phyloP scores from a whole-genome alignment of 2,329 filamentous ascomycete species.

The Penicillium sp. region DNA sequence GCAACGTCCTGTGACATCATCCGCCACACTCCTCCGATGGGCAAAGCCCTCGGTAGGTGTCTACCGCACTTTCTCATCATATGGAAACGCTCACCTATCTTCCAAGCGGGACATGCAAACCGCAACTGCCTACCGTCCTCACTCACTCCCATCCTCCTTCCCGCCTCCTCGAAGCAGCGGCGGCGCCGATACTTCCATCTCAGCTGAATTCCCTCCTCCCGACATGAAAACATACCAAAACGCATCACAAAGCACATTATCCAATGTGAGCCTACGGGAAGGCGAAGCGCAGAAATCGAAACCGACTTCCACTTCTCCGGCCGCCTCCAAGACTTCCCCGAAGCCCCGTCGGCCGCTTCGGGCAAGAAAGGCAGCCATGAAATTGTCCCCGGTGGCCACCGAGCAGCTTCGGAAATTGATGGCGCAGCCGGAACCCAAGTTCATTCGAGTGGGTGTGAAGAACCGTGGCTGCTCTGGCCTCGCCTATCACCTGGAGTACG shows the following conservation, averaged over 20 bases:
- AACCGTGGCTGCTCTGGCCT: constrained; percentile 93
- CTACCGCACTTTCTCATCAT: constrained; percentile 51
- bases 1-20: constrained; percentile 48
- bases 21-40: constrained; percentile 41
- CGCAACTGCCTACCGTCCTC: constrained; percentile 62
- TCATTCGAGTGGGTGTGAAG: constrained; percentile 91
- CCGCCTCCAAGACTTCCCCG: constrained; percentile 42
- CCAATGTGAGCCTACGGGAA: constrained; percentile 55
- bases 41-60: constrained; percentile 39
- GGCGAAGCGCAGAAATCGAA: constrained; percentile 66
- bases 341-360: constrained; percentile 67
- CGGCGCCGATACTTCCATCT: constrained; percentile 62
- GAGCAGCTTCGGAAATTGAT: constrained; percentile 73
- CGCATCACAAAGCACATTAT: constrained; percentile 33
- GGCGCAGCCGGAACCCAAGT: constrained; percentile 81
- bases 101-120: constrained; percentile 64
- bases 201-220: constrained; percentile 50
- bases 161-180: constrained; percentile 58
- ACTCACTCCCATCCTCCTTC: constrained; percentile 55
- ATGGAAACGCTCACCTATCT: constrained; percentile 44
- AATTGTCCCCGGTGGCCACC: constrained; percentile 75
- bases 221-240: constrained; percentile 49
- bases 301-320: constrained; percentile 39
- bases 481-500: constrained; percentile 91
- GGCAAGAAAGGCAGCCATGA: constrained; percentile 87